Evolutionary conservation across 2,329 filamentous ascomycete species (phyloP).

Genomic region (Ophiostoma himal-ulmi): DNA sequence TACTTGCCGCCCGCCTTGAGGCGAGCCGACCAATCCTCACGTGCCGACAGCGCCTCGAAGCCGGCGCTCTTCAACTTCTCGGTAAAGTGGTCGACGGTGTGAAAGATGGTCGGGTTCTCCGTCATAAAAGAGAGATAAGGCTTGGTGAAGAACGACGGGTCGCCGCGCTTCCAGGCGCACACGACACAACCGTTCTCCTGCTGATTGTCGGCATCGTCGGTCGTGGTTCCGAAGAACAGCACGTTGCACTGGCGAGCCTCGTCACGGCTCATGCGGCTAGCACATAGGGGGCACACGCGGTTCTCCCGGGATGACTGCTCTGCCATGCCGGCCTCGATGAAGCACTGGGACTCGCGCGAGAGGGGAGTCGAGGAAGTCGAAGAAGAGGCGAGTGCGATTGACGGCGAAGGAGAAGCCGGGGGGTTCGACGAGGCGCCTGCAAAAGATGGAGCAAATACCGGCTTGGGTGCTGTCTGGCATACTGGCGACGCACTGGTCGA

Average conservation of each 20-base stretch:
- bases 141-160: constrained; percentile 65
- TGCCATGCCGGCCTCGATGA: constrained; percentile 43
- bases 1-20: constrained; percentile 60
- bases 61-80: constrained; percentile 64
- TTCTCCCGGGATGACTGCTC: constrained; percentile 34
- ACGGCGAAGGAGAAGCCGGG: neutral
- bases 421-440: neutral
- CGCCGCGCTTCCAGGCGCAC: constrained; percentile 37
- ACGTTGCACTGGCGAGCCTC: constrained; percentile 20
- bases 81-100: constrained; percentile 75
- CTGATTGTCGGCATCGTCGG: constrained; percentile 13
- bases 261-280: constrained; percentile 32
- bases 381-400: neutral
- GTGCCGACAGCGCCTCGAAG: constrained; percentile 71
- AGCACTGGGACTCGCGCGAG: constrained; percentile 32
- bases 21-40: constrained; percentile 68
- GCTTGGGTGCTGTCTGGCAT: neutral
- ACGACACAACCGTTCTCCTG: constrained; percentile 34
- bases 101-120: constrained; percentile 89
- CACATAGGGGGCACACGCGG: constrained; percentile 37
- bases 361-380: neutral
- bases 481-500: neutral
- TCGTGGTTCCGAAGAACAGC: neutral
- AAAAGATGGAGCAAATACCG: neutral
- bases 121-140: constrained; percentile 85